These are phyloP conservation scores for Hippophae tibetana DNA, from an alignment of 306 rosid genomes.

Conservation along the genomic window DNA sequence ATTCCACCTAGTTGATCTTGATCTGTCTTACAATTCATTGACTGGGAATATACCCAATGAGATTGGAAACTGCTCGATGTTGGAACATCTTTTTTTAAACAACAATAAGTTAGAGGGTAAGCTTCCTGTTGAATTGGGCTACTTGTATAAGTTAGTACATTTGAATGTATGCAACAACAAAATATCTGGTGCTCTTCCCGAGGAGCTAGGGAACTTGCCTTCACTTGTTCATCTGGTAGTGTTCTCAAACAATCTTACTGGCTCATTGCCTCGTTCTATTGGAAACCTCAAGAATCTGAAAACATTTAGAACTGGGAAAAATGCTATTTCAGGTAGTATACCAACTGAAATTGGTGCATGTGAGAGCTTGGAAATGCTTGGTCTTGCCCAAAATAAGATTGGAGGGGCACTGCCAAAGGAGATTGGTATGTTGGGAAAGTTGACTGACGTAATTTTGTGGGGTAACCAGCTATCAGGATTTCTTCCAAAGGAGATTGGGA, in stretches of 20 bases:
- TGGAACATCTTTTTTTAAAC: slow-evolving; percentile 50
- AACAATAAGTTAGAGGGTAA: slow-evolving; percentile 55
- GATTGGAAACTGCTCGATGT: slow-evolving; percentile 55
- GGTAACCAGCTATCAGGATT: slow-evolving; percentile 59
- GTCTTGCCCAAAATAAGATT: slow-evolving; percentile 78
- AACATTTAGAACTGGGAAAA: slow-evolving; percentile 73
- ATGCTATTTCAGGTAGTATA: slow-evolving; percentile 68
- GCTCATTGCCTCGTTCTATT: slow-evolving; percentile 63
- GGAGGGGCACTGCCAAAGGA: slow-evolving; percentile 71
- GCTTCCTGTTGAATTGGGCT: slow-evolving; percentile 64
- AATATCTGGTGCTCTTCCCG: slow-evolving; percentile 55
- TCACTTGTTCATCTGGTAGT: slow-evolving; percentile 64
- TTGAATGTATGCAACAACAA: slow-evolving; percentile 76
- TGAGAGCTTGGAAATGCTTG: slow-evolving; percentile 53
- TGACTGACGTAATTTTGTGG: slow-evolving; percentile 61
- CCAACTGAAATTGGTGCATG: slow-evolving; percentile 72
- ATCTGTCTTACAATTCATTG: slow-evolving; percentile 46
- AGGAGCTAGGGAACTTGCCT: slow-evolving; percentile 64
- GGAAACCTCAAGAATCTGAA: slow-evolving; percentile 67
- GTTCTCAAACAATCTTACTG: slow-evolving; percentile 64
- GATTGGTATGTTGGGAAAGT: slow-evolving; percentile 59
- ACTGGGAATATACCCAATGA: slow-evolving; percentile 59
- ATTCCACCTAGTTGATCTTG: slow-evolving; percentile 45
- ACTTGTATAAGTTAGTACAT: slow-evolving; percentile 38
- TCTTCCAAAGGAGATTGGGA: slow-evolving; percentile 76